Conservation (phyloP, 1,284 basidiomycete genomes). For the Ceratobasidium sp. region DNA sequence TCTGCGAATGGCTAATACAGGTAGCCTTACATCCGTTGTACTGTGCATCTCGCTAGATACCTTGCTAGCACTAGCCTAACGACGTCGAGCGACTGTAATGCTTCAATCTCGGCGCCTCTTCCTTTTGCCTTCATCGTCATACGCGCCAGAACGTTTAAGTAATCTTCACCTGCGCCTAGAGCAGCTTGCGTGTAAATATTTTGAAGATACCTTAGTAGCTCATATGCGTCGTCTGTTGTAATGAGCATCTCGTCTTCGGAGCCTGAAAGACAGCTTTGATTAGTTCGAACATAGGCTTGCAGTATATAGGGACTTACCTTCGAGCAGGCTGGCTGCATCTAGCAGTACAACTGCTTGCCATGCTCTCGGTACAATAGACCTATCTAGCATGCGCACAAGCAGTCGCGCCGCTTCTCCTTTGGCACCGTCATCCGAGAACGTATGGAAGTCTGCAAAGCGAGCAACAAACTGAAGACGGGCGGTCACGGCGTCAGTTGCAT, state of each 20-base stretch:
- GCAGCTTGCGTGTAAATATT: slow-evolving; percentile 50
- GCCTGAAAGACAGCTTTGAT: neutral
- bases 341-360: slow-evolving; percentile 51
- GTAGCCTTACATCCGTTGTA: slow-evolving; percentile 10
- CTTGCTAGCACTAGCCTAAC: slow-evolving; percentile 49
- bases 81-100: slow-evolving; percentile 49
- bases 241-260: slow-evolving; percentile 50
- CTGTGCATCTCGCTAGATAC: slow-evolving; percentile 49
- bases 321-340: slow-evolving; percentile 49
- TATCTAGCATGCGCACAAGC: slow-evolving; percentile 48
- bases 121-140: slow-evolving; percentile 39
- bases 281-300: neutral
- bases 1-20: too few relatives aligned
- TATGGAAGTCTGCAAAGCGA: slow-evolving; percentile 50
- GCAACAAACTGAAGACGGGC: slow-evolving; percentile 49
- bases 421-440: slow-evolving; percentile 47
- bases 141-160: slow-evolving; percentile 46
- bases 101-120: slow-evolving; percentile 36
- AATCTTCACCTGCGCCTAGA: slow-evolving; percentile 49
- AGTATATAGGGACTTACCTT: slow-evolving; percentile 38
- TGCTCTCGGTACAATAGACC: slow-evolving; percentile 51
- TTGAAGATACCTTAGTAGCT: slow-evolving; percentile 50
- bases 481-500: slow-evolving; percentile 44
- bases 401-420: slow-evolving; percentile 48
- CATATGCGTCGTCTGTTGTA: slow-evolving; percentile 49